Evolutionary conservation across 2,329 filamentous ascomycete species (phyloP).

Genomic region (Clonostachys solani): DNA sequence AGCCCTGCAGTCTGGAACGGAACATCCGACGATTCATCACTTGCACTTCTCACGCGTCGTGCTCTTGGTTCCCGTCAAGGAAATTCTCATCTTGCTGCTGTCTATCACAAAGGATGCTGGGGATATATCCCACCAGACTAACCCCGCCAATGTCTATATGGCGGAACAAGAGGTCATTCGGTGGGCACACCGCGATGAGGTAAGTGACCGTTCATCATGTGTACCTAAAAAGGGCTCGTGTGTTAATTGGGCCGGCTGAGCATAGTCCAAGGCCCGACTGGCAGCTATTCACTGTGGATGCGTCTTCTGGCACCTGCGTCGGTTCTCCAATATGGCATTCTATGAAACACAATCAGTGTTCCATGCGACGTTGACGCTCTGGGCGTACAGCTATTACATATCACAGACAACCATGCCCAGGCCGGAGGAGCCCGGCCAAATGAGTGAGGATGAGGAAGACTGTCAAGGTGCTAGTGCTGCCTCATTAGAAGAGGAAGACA

Average conservation of each 20-base stretch:
- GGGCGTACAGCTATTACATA: constrained; percentile 23
- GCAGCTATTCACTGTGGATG: constrained; percentile 35
- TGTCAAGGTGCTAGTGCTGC: constrained; percentile 1
- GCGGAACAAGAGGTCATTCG: constrained; percentile 12
- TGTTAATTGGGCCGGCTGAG: too few species aligned
- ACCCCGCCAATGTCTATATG: not conserved
- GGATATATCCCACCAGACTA: not conserved
- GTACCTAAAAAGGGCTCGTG: too few species aligned
- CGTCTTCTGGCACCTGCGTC: constrained; percentile 36
- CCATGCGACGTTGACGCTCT: constrained; percentile 27
- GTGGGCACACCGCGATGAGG: constrained; percentile 19
- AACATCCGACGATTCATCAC: constrained; percentile 48
- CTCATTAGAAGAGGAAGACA: not conserved
- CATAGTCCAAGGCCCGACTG: constrained; percentile 34
- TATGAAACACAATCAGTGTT: constrained; percentile 30
- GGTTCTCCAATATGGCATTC: constrained; percentile 32
- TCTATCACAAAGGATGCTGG: not conserved
- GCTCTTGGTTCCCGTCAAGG: constrained; percentile 34
- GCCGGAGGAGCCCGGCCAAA: not conserved
- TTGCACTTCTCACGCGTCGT: constrained; percentile 48
- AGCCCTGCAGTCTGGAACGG: constrained; percentile 38
- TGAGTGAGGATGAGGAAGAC: too few species aligned
- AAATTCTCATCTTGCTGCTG: not conserved
- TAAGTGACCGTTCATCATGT: constrained; percentile 5
- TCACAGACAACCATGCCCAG: not conserved